phyloP scores from a whole-genome alignment of 345 rosid species.

The Camelina hispida region DNA sequence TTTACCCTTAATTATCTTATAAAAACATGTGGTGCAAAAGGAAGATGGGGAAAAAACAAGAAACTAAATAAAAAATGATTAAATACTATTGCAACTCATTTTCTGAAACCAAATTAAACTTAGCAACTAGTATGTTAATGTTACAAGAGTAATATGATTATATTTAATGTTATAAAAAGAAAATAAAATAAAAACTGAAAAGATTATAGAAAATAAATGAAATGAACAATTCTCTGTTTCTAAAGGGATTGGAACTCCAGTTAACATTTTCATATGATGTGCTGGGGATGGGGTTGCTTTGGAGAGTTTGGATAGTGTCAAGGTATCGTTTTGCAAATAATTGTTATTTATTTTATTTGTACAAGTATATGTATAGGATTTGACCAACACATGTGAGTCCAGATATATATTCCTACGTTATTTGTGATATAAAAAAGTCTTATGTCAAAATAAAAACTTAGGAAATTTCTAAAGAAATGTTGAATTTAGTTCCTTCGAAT shows the following conservation, averaged over 20 bases:
- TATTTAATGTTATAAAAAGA: too few species aligned
- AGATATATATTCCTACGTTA: background rate
- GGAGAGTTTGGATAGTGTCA: slow-evolving; percentile 29
- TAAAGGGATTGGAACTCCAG: slow-evolving; percentile 6
- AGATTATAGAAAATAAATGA: background rate
- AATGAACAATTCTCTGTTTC: background rate
- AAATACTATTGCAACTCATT: too few species aligned
- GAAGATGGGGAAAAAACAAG: too few species aligned
- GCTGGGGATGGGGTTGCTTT: slow-evolving; percentile 32
- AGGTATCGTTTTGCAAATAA: slow-evolving; percentile 3
- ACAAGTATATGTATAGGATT: background rate
- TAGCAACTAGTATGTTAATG: background rate
- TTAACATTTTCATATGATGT: background rate
- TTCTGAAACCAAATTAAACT: background rate
- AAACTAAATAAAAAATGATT: too few species aligned
- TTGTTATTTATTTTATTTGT: background rate
- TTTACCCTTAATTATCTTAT: too few species aligned
- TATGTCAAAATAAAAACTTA: background rate
- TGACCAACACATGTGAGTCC: background rate
- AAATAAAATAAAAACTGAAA: too few species aligned
- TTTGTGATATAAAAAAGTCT: background rate
- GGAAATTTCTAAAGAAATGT: slow-evolving; percentile 10
- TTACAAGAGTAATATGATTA: background rate
- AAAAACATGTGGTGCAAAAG: too few species aligned
- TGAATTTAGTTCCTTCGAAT: background rate